A percentile compares a stretch with the other conserved stretches of the same genome.
phyloP scores from a whole-genome alignment of 352 stramenopile species.

The Globisporangium echinulatum region DNA sequence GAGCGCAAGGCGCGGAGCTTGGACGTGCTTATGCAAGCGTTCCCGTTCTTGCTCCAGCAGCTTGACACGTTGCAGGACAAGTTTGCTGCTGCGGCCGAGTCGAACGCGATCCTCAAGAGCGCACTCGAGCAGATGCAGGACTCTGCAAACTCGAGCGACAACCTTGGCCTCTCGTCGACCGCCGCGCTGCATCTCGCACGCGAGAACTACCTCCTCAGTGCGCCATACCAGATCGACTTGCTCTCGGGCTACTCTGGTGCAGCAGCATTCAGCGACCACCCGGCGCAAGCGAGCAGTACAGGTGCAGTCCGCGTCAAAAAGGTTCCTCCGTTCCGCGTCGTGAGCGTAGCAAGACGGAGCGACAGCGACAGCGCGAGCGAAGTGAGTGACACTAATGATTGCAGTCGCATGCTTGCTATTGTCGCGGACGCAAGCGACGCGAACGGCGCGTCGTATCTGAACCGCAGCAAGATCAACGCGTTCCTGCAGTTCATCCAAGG shows the following conservation, averaged over 20 bases:
- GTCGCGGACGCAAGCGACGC: constrained; percentile 26
- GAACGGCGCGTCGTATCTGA: constrained; percentile 43
- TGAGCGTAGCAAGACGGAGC: constrained; percentile 3
- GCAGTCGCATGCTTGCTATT: constrained; percentile 15
- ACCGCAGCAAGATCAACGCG: constrained; percentile 55
- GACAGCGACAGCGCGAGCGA: constrained; percentile 12
- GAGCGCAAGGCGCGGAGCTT: constrained; percentile 38
- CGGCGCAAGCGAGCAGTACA: constrained; percentile 1
- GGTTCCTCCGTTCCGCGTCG: constrained; percentile 32
- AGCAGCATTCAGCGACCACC: constrained; percentile 26
- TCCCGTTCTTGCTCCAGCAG: constrained; percentile 38
- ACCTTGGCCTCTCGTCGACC: constrained; percentile 2
- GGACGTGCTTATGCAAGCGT: constrained; percentile 31
- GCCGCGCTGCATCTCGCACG: constrained; percentile 27
- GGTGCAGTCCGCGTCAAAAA: constrained; percentile 17
- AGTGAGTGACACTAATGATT: constrained; percentile 1
- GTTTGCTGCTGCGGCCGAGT: constrained; percentile 31
- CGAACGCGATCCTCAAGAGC: constrained; percentile 41
- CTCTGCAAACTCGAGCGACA: neutral
- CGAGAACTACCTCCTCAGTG: constrained; percentile 37
- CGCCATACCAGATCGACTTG: constrained; percentile 40
- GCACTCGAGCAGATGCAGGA: constrained; percentile 39
- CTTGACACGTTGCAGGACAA: constrained; percentile 46
- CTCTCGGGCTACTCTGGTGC: constrained; percentile 33
- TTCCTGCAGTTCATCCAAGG: constrained; percentile 52